Conservation (phyloP, 2,329 filamentous ascomycete species). For the Hypocrella siamensis region DNA sequence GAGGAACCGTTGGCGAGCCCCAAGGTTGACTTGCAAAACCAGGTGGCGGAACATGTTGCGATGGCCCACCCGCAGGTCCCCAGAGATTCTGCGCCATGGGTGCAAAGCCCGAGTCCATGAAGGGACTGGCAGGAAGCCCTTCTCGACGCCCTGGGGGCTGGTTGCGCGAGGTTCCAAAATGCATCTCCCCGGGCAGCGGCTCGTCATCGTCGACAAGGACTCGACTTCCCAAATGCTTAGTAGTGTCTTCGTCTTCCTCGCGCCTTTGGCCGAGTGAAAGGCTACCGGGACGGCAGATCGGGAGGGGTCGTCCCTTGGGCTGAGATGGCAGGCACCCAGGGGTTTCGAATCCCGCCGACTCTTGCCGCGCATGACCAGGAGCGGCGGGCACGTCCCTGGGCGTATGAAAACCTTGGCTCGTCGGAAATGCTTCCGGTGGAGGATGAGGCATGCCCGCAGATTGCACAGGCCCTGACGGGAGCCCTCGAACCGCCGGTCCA, state of each 20-base stretch:
- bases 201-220: constrained; percentile 69
- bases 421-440: constrained; percentile 14
- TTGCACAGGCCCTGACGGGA: constrained; percentile 20
- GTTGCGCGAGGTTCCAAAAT: constrained; percentile 22
- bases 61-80: constrained; percentile 19
- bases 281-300: constrained; percentile 78
- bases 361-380: constrained; percentile 60
- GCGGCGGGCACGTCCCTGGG: constrained; percentile 19
- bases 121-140: constrained; percentile 24
- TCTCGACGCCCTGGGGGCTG: constrained; percentile 33
- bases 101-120: constrained; percentile 26
- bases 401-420: constrained; percentile 15
- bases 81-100: constrained; percentile 23
- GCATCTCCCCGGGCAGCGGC: constrained; percentile 22
- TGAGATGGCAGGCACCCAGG: constrained; percentile 37
- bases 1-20: constrained; percentile 17
- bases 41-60: constrained; percentile 24
- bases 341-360: constrained; percentile 55
- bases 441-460: constrained; percentile 21
- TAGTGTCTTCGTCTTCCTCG: constrained; percentile 51
- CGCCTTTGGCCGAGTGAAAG: constrained; percentile 36
- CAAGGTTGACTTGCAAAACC: constrained; percentile 27
- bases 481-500: constrained; percentile 25
- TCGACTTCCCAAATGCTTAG: constrained; percentile 75
- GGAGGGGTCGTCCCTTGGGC: constrained; percentile 67